These are phyloP conservation scores for Alternaria triticimaculans DNA, from an alignment of 2,329 filamentous ascomycete genomes.

Conservation along the genomic window DNA sequence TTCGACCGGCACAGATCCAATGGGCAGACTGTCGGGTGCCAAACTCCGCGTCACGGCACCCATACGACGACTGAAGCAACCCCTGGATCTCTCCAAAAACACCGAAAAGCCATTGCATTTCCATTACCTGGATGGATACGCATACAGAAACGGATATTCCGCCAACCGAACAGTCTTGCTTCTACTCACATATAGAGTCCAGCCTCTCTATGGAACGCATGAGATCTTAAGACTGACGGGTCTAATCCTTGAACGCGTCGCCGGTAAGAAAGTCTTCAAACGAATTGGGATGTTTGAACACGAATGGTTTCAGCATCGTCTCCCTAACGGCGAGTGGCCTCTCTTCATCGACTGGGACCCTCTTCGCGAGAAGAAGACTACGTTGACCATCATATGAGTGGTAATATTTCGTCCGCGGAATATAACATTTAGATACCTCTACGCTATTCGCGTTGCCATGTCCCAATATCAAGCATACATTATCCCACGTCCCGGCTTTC, in stretches of 20 bases:
- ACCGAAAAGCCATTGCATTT: fast-evolving
- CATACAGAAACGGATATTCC: background rate
- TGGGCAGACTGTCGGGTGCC: background rate
- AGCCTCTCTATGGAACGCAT: background rate
- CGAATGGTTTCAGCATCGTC: background rate
- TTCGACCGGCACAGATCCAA: background rate
- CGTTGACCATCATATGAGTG: background rate
- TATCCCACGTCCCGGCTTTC: too few species aligned
- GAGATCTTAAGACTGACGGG: background rate
- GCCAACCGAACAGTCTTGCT: background rate
- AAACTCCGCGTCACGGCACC: background rate
- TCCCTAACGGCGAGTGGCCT: background rate
- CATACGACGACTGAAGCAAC: background rate
- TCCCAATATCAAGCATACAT: too few species aligned
- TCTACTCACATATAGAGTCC: background rate
- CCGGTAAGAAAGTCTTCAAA: background rate
- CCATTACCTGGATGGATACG: background rate
- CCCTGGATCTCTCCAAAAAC: background rate
- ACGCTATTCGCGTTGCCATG: too few species aligned
- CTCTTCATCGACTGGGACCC: background rate
- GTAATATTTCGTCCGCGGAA: background rate
- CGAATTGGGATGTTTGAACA: background rate
- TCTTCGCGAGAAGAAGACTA: background rate
- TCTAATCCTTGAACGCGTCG: background rate
- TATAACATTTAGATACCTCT: too few species aligned